Conservation (phyloP, 2,329 filamentous ascomycete genomes). For the Tolypocladium nubicola region DNA sequence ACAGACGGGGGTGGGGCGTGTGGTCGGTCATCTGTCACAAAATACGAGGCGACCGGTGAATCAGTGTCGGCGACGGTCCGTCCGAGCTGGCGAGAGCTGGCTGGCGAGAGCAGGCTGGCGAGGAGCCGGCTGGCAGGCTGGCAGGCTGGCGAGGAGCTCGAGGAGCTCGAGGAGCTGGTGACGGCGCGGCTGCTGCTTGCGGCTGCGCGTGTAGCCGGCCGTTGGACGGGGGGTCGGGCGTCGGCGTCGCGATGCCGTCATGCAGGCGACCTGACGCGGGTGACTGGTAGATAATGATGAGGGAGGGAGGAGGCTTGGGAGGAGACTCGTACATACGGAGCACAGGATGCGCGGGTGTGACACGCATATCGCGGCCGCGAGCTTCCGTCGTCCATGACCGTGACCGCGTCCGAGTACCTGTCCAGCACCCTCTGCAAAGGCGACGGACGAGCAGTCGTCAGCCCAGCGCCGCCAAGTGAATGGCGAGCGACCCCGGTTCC, state of each 20-base stretch:
- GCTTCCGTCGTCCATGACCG: no score
- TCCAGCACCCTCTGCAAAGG: neutral
- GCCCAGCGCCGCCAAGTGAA: neutral
- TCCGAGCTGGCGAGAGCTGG: neutral
- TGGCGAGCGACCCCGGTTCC: neutral
- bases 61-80: neutral
- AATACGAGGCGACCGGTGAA: conserved; percentile 13
- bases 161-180: no score
- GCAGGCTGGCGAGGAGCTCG: no score
- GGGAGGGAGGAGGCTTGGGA: no score
- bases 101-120: no score
- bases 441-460: neutral
- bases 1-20: neutral
- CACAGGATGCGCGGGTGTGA: neutral
- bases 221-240: neutral
- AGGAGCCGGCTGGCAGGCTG: no score
- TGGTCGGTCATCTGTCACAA: conserved; percentile 19
- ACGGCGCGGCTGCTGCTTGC: neutral
- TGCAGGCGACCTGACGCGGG: neutral
- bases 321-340: no score
- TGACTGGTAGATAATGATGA: neutral
- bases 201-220: neutral
- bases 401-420: no score
- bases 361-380: no score
- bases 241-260: neutral